These are phyloP conservation scores for Rhodofomes roseus DNA, from an alignment of 1,284 basidiomycete genomes.

Conservation along the genomic window DNA sequence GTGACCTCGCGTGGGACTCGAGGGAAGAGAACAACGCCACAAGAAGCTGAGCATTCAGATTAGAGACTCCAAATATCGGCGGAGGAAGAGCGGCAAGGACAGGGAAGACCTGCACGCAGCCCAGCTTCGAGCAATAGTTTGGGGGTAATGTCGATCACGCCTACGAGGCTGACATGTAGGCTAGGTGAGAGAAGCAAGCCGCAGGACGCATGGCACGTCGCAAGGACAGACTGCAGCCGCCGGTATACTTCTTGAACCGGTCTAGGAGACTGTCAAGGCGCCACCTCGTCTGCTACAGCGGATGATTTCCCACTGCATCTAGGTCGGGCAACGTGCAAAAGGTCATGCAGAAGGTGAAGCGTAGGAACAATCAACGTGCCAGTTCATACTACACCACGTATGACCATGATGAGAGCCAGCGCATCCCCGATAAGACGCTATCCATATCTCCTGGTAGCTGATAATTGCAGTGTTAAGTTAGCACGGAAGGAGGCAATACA, in stretches of 20 bases:
- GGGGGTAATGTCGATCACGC: not conserved
- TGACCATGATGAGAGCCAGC: constrained; percentile 2
- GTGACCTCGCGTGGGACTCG: not conserved
- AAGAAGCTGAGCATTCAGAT: not conserved
- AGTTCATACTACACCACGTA: constrained; percentile 2
- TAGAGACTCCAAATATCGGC: not conserved
- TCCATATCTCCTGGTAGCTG: constrained; percentile 4
- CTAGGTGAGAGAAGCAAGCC: not conserved
- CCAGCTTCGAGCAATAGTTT: not conserved
- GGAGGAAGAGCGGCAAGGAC: not conserved
- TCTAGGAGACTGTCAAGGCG: not conserved
- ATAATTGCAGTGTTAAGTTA: not conserved
- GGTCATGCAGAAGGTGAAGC: constrained; percentile 1
- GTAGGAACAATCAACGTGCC: constrained; percentile 1
- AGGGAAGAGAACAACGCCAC: not conserved
- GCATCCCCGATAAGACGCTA: not conserved
- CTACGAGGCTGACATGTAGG: not conserved
- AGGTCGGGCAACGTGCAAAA: not conserved
- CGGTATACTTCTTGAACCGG: not conserved
- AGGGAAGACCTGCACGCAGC: not conserved
- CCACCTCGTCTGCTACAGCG: not conserved
- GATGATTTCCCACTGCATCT: not conserved
- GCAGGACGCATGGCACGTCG: not conserved
- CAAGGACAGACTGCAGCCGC: not conserved
- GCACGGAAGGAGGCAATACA: not conserved